Evolutionary conservation across 768 basidiomycete genomes (phyloP), one percentile per base, ranked within the genome.

Genomic region (Boletellus ananas): DNA sequence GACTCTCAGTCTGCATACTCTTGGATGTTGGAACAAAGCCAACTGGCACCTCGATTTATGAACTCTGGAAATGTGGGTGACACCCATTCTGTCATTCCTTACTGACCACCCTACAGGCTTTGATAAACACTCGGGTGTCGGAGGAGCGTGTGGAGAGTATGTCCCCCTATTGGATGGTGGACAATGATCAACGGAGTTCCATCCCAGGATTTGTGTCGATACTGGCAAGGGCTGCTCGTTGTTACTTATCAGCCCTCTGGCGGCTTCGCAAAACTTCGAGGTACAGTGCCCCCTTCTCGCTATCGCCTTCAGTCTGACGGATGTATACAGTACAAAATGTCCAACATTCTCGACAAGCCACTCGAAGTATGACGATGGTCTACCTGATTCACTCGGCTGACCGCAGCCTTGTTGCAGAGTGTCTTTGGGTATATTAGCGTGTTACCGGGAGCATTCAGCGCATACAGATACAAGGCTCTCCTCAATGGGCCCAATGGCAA

Each of bases 1-100:
- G 3, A 21, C 33, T 52, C 35, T 13, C 46, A 86, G 91, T 96
- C 45, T 94, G 93, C 61, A 71, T 96, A 51, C 80, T 97, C 34
- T 79, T 97, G 54, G 94, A 97, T 66, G 94, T 97, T 38, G 94
- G 94, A 31, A 97, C 94, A 29, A 94, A 94, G 65, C 94, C 94
- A 2, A 94, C 91, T 11, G 83, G 90, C 18, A 95, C 92, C 23
- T 92, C 90, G 6, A 92, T 97, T 55, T 97, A 97, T 64, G 90
- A 96, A 56, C 83, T 97, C 27, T 97, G 94, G 94, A 96, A 96
- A 79, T 90, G 89, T 69, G 23, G 53, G 72, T 54, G 6, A 6
- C 42, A 2, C 6, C 17, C 8, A n/a, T 20, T 18, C 6, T 17
- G 9, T 43, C 10, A 12, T 47, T 25, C 16, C 40, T 39, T 13